A percentile compares a stretch with the other conserved stretches of the same genome.
Conservation (phyloP, 495 filamentous ascomycete species). For the Penicillium canescens region DNA sequence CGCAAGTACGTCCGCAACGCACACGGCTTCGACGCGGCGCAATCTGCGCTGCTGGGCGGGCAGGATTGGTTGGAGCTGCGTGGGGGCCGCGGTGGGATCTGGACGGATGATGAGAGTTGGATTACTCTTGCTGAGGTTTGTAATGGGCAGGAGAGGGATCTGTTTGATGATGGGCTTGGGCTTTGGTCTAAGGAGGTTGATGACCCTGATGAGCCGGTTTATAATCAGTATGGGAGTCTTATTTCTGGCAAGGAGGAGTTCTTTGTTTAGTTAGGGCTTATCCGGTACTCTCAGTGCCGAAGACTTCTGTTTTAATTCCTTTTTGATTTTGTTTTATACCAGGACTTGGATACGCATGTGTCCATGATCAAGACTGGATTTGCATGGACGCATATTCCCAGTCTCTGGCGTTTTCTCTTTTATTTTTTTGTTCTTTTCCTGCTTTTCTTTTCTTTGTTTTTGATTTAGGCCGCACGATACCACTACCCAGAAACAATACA, state of each 20-base stretch:
- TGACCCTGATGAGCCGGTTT: slow-evolving; percentile 58
- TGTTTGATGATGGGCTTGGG: slow-evolving; percentile 50
- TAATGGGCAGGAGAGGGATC: slow-evolving; percentile 44
- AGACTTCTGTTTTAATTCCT: not conserved
- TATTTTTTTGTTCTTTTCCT: not conserved
- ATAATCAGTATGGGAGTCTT: slow-evolving; percentile 44
- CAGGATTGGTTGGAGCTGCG: slow-evolving; percentile 55
- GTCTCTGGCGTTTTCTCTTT: not conserved
- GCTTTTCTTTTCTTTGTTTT: too few relatives aligned
- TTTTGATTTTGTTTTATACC: not conserved
- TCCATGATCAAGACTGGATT: not conserved
- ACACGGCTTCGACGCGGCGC: slow-evolving; percentile 42
- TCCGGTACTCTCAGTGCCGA: too few relatives aligned
- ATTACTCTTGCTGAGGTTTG: slow-evolving; percentile 56
- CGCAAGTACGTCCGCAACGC: slow-evolving; percentile 49
- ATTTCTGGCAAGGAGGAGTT: slow-evolving; percentile 38
- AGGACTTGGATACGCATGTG: not conserved
- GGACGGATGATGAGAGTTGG: slow-evolving; percentile 58
- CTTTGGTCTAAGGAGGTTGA: slow-evolving; percentile 61
- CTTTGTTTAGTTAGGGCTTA: not conserved
- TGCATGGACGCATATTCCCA: not conserved
- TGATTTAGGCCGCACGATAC: too few relatives aligned
- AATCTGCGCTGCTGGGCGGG: slow-evolving; percentile 47
- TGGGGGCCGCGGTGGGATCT: slow-evolving; percentile 59
- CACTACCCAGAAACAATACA: too few relatives aligned